Percentiles rank a stretch among this genome's conserved stretches.
Conservation (phyloP, 768 basidiomycete genomes). For the Suillus plorans region DNA sequence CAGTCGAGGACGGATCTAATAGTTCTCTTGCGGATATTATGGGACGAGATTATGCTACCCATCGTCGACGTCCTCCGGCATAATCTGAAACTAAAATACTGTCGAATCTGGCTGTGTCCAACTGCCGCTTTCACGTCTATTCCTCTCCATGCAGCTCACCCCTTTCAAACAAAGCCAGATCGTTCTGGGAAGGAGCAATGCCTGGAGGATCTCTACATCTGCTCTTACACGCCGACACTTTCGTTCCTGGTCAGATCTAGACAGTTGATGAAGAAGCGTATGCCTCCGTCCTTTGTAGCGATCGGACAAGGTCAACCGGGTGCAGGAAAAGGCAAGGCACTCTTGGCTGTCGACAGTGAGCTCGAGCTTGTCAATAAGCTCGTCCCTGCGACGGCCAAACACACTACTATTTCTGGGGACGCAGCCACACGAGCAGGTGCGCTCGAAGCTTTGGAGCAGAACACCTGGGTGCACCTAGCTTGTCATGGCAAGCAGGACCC, state of each 20-base stretch:
- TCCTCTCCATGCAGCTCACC: too few species aligned
- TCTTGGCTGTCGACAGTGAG: not conserved
- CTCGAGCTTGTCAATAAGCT: not conserved
- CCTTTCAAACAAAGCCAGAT: not conserved
- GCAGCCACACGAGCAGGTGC: not conserved
- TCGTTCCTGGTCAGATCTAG: not conserved
- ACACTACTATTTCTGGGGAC: not conserved
- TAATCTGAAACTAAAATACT: not conserved
- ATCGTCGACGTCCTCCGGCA: not conserved
- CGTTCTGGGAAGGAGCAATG: not conserved
- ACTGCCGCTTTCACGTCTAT: not conserved
- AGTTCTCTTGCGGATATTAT: not conserved
- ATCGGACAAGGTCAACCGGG: not conserved
- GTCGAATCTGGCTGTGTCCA: not conserved
- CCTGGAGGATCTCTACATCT: not conserved
- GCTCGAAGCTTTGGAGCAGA: not conserved
- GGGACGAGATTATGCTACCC: not conserved
- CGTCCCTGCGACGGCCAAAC: not conserved
- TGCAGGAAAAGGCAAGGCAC: not conserved
- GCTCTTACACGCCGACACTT: not conserved
- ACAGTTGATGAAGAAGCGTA: not conserved
- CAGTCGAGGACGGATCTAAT: too few species aligned
- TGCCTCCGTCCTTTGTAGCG: not conserved
- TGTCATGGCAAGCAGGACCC: constrained; percentile 39
- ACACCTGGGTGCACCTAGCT: constrained; percentile 29